A percentile compares a stretch with the other conserved stretches of the same genome.
These are phyloP conservation scores for Nothophoma quercina DNA, from an alignment of 2,329 filamentous ascomycete species.

Conservation along the genomic window DNA sequence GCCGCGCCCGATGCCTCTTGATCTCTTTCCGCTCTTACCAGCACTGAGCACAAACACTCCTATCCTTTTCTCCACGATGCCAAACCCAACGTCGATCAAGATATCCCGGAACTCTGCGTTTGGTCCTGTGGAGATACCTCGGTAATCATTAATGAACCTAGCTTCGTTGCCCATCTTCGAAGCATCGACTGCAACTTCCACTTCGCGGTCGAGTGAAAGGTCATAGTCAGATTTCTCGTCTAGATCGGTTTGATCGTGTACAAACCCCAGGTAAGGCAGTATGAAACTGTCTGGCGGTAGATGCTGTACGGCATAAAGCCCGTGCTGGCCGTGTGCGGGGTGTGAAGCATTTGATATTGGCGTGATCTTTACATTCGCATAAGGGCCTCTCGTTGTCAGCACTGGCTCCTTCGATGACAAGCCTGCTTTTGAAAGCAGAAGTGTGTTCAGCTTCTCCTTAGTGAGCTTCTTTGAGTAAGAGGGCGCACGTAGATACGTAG, in stretches of 20 bases:
- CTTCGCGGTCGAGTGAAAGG: conserved; percentile 58
- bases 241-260: conserved; percentile 54
- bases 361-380: conserved; percentile 52
- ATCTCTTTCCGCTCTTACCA: conserved; percentile 56
- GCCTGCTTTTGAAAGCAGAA: conserved; percentile 31
- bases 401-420: conserved; percentile 23
- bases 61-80: conserved; percentile 56
- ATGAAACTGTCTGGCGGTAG: conserved; percentile 57
- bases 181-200: conserved; percentile 59
- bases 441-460: conserved; percentile 28
- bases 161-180: conserved; percentile 59
- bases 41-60: conserved; percentile 60
- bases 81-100: conserved; percentile 46
- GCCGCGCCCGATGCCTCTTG: conserved; percentile 56
- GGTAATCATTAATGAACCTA: conserved; percentile 63
- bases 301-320: conserved; percentile 56
- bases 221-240: conserved; percentile 60
- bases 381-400: conserved; percentile 36
- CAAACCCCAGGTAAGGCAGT: conserved; percentile 58
- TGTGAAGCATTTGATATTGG: conserved; percentile 53
- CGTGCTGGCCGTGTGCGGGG: conserved; percentile 58
- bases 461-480: conserved; percentile 43
- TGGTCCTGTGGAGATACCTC: conserved; percentile 53
- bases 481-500: conserved; percentile 39
- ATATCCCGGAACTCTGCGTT: conserved; percentile 56